Conservation (phyloP, 345 rosid genomes). For the Adansonia digitata region DNA sequence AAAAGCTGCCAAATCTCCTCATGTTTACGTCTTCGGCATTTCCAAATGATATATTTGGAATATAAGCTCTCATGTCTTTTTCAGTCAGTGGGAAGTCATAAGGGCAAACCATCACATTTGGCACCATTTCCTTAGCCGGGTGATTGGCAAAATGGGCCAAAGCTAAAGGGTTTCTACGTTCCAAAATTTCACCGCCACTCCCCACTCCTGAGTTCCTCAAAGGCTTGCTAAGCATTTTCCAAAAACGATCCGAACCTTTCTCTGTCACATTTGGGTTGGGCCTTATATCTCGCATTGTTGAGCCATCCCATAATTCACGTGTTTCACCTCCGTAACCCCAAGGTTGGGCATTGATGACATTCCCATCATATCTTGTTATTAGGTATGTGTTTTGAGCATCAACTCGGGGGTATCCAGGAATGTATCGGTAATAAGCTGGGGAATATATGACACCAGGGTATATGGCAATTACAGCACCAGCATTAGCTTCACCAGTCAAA, state of each 20-base stretch:
- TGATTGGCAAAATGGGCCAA: conserved; percentile 82
- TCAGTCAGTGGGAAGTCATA: conserved; percentile 74
- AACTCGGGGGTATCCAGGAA: conserved; percentile 77
- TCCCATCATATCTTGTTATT: conserved; percentile 79
- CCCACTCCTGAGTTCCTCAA: conserved; percentile 32
- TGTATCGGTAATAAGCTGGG: conserved; percentile 67
- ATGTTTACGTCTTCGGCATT: conserved; percentile 48
- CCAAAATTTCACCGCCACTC: conserved; percentile 37
- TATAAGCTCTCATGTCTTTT: conserved; percentile 57
- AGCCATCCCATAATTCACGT: conserved; percentile 60
- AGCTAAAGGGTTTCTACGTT: conserved; percentile 82
- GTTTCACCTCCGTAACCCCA: conserved; percentile 77
- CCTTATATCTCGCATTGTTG: conserved; percentile 24
- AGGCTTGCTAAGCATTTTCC: conserved; percentile 80
- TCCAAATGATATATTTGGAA: conserved; percentile 63
- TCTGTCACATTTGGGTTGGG: conserved; percentile 18
- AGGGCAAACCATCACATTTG: conserved; percentile 83
- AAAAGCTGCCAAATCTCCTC: conserved; percentile 67
- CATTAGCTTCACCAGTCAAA: conserved; percentile 70
- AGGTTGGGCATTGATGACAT: conserved; percentile 74
- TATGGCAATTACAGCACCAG: conserved; percentile 70
- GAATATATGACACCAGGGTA: conserved; percentile 81
- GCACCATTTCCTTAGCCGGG: conserved; percentile 56
- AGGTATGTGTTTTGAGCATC: conserved; percentile 63
- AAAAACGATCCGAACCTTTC: conserved; percentile 55